Percentiles rank a stretch among this genome's conserved stretches.
phyloP scores from a whole-genome alignment of 1,284 basidiomycete species.

The Omphalotus olearius region DNA sequence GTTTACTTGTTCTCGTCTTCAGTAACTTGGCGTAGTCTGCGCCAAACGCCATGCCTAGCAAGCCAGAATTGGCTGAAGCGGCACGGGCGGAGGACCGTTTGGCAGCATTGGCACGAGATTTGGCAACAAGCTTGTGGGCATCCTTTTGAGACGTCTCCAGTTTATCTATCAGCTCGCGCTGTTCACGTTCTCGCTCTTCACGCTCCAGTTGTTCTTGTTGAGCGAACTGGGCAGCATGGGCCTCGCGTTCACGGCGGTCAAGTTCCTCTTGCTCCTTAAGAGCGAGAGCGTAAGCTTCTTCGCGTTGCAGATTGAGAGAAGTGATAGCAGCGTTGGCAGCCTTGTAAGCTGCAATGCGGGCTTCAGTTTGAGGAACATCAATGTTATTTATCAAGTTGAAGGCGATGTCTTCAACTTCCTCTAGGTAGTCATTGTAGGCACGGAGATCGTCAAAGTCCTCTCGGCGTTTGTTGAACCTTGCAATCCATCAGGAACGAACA shows the following conservation, averaged over 20 bases:
- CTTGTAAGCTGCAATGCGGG: slow-evolving; percentile 75
- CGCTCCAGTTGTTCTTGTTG: slow-evolving; percentile 71
- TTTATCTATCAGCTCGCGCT: slow-evolving; percentile 74
- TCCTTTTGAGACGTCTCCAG: slow-evolving; percentile 73
- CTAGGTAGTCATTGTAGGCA: slow-evolving; percentile 95
- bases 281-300: slow-evolving; percentile 67
- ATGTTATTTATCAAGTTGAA: slow-evolving; percentile 96
- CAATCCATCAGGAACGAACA: background rate
- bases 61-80: slow-evolving; percentile 42
- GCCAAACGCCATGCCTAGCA: slow-evolving; percentile 29
- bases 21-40: slow-evolving; percentile 40
- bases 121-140: slow-evolving; percentile 64
- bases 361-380: slow-evolving; percentile 83
- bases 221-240: slow-evolving; percentile 65
- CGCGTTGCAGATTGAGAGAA: slow-evolving; percentile 73
- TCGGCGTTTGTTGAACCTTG: slow-evolving; percentile 87
- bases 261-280: slow-evolving; percentile 75
- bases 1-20: slow-evolving; percentile 53
- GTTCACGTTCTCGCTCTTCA: slow-evolving; percentile 70
- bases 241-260: slow-evolving; percentile 66
- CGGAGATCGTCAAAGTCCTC: slow-evolving; percentile 85
- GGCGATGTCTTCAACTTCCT: slow-evolving; percentile 94
- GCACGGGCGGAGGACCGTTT: slow-evolving; percentile 55
- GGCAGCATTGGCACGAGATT: slow-evolving; percentile 59
- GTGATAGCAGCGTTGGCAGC: slow-evolving; percentile 79